These are phyloP conservation scores for Zygosaccharomyces rouxii DNA, from an alignment of 805 yeast genomes.

Conservation along the genomic window DNA sequence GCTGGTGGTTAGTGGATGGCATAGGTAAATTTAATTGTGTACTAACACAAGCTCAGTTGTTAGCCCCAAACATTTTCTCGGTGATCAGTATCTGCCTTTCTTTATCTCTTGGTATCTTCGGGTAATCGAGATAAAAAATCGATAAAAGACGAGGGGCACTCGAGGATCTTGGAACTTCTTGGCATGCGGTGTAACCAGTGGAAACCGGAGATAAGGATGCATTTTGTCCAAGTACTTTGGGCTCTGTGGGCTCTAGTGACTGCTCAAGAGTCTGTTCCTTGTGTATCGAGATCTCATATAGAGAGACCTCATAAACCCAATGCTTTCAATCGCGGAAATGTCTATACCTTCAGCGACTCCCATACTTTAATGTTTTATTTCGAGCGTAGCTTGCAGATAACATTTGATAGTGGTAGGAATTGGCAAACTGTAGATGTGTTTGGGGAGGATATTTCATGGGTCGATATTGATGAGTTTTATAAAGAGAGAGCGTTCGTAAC, in stretches of 20 bases:
- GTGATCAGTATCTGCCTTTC: too few species aligned
- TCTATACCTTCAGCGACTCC: background rate
- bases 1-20: too few species aligned
- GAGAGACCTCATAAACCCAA: background rate
- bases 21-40: too few species aligned
- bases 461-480: conserved; percentile 15
- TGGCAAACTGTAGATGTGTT: conserved; percentile 36
- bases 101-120: too few species aligned
- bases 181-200: background rate
- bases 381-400: background rate
- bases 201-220: background rate
- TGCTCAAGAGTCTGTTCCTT: background rate
- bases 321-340: background rate
- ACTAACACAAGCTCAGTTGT: too few species aligned
- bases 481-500: conserved; percentile 19
- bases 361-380: background rate
- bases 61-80: too few species aligned
- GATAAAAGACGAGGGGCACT: background rate
- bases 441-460: conserved; percentile 1
- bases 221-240: background rate
- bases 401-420: conserved; percentile 44
- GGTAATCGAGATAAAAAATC: too few species aligned
- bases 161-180: background rate
- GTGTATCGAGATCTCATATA: background rate
- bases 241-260: background rate